Evolutionary conservation across 331 rosid species (phyloP), one percentile per base, ranked within the genome.

Genomic region (Saraca asoca): DNA sequence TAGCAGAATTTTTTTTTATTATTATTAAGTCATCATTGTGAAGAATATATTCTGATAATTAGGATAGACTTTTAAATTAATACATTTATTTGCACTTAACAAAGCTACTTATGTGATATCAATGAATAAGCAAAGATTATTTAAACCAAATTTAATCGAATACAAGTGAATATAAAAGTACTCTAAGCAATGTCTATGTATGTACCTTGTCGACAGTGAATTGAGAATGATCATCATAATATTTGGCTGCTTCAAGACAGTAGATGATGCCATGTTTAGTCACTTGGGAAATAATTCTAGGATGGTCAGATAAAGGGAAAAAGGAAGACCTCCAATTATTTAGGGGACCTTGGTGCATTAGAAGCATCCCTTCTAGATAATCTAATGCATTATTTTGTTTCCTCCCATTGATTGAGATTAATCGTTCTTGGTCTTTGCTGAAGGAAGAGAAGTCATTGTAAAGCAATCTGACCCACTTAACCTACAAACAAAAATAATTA

Each of bases 281-380:
- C 2, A 88, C 76, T 3, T 69, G 37, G 41, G 95, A 82, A 56
- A 81, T 76, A 10, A 92, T 87, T 76, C 64, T 81, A 1, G 85
- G 51, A 79, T 87, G 94, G 35, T 85, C 86, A 5, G 94, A 75
- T 19, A 17, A 48, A 58, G 98, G 96, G 48, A 89, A 92, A 79
- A 89, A 92, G 37, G 98, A 89, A 68, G 98, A 92, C 64, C 98
- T 79, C 98, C 98, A 92, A 56, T 69, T 92, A 74, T 89, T 78
- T 33, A 85, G 83, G 41, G 91, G 65, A 14, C 88, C 91, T 46
- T 82, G 89, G 74, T 87, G 75, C 81, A 87, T 71, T 52, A 92
- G 80, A 65, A 92, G 81, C 18, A 80, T 75, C 45, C 98, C 98
- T 82, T 89, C 98, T 81, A 92, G 64, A 64, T 87, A 92, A 72